These are phyloP conservation scores for Westerdykella aurantiaca DNA, from an alignment of 2,329 filamentous ascomycete genomes.

Conservation along the genomic window DNA sequence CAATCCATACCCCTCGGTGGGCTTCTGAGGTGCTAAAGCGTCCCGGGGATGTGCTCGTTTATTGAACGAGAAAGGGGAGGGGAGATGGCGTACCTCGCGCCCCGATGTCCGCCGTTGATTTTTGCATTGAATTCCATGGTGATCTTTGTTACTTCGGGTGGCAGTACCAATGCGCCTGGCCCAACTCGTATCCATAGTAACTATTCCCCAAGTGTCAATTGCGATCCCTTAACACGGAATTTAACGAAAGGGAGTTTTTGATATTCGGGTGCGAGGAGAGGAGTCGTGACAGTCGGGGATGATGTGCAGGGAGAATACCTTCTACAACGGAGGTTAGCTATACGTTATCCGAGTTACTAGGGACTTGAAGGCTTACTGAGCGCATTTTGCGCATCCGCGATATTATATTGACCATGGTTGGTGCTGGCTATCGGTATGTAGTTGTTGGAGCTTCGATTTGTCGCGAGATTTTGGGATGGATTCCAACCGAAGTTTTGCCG, in stretches of 20 bases:
- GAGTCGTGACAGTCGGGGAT: conserved; percentile 12
- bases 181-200: conserved; percentile 71
- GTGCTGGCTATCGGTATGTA: conserved; percentile 9
- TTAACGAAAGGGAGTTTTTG: not conserved
- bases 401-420: conserved; percentile 51
- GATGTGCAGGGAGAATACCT: conserved; percentile 22
- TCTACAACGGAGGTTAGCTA: conserved; percentile 23
- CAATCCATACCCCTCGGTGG: not conserved
- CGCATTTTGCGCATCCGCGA: conserved; percentile 70
- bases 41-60: not conserved
- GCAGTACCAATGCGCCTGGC: conserved; percentile 75
- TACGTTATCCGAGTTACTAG: not conserved
- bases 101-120: conserved; percentile 62
- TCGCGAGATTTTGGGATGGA: conserved; percentile 18
- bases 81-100: conserved; percentile 55
- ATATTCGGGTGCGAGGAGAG: not conserved
- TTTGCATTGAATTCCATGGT: conserved; percentile 64
- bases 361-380: conserved; percentile 50
- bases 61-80: conserved; percentile 18
- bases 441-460: conserved; percentile 13
- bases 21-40: not conserved
- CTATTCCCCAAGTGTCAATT: conserved; percentile 42
- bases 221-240: not conserved
- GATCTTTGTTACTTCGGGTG: conserved; percentile 67
- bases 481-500: conserved; percentile 7